Conservation (phyloP, 2,329 filamentous ascomycete genomes). For the Beauveria pseudobassiana region DNA sequence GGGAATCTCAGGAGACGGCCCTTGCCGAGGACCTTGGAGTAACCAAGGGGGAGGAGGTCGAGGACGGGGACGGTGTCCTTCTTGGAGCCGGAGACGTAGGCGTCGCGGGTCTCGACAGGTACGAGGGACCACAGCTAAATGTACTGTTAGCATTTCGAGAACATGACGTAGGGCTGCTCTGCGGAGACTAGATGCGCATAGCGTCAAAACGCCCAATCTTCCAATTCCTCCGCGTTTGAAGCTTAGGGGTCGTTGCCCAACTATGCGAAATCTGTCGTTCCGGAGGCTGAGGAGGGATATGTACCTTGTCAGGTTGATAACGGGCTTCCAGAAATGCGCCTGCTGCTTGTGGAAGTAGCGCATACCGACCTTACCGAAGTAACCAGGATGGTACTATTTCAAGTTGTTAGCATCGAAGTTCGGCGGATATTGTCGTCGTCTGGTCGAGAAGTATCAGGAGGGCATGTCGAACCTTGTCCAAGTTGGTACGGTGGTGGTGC, state of each 20-base stretch:
- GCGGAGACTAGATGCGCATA: background rate
- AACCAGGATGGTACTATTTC: conserved; percentile 86
- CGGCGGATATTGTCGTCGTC: background rate
- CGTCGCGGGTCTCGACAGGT: conserved; percentile 84
- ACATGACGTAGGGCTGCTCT: background rate
- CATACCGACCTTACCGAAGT: conserved; percentile 98
- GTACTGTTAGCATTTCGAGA: background rate
- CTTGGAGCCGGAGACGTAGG: conserved; percentile 75
- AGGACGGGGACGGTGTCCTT: conserved; percentile 93
- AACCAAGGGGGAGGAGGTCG: conserved; percentile 94
- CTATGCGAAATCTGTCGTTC: conserved; percentile 1
- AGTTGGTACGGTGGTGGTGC: conserved; percentile 63
- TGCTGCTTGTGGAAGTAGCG: conserved; percentile 93
- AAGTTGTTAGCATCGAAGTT: conserved; percentile 21
- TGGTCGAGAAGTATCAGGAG: conserved; percentile 1
- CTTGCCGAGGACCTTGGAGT: conserved; percentile 98
- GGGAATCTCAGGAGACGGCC: conserved; percentile 85
- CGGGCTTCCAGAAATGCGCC: conserved; percentile 97
- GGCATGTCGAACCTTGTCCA: conserved; percentile 68
- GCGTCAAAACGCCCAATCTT: background rate
- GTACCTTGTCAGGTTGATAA: conserved; percentile 97
- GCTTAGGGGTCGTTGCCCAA: background rate
- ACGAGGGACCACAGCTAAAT: conserved; percentile 87
- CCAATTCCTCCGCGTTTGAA: background rate
- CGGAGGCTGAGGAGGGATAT: conserved; percentile 15